These are phyloP conservation scores for Kluyveromyces aestuarii DNA, from an alignment of 805 yeast species.

Conservation along the genomic window DNA sequence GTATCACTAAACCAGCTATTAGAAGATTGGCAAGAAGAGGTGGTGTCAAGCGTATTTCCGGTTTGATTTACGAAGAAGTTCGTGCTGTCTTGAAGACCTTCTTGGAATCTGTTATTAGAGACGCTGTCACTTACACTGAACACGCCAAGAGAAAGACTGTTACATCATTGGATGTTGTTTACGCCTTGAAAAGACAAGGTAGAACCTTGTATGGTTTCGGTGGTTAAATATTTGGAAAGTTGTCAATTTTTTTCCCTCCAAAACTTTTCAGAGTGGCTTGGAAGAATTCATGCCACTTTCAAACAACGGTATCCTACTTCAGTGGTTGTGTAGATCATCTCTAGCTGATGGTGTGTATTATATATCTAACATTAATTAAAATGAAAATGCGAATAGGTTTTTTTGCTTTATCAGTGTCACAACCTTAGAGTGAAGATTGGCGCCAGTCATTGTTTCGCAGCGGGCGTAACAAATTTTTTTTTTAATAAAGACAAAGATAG, in stretches of 20 bases:
- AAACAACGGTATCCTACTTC: background rate
- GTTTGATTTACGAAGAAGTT: constrained; percentile 96
- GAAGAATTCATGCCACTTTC: background rate
- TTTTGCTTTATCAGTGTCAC: too few species aligned
- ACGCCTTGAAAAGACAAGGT: constrained; percentile 99
- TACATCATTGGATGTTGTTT: constrained; percentile 95
- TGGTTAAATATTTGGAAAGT: constrained; percentile 49
- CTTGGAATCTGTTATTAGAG: constrained; percentile 95
- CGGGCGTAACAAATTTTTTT: too few species aligned
- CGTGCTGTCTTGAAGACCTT: constrained; percentile 92
- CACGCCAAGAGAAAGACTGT: constrained; percentile 99
- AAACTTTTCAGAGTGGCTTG: background rate
- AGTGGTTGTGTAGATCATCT: background rate
- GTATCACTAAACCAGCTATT: constrained; percentile 98
- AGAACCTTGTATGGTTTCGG: constrained; percentile 99
- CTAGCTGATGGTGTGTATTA: background rate
- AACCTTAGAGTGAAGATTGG: too few species aligned
- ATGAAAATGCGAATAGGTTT: background rate
- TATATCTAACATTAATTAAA: background rate
- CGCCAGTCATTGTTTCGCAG: too few species aligned
- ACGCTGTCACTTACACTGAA: constrained; percentile 97
- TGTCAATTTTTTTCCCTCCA: background rate
- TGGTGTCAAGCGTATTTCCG: constrained; percentile 99
- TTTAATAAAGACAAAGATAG: too few species aligned
- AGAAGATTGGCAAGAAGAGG: constrained; percentile 99